Percentiles rank a stretch among this genome's conserved stretches.
phyloP scores from a whole-genome alignment of 371 early-diverging fungal genomes.

The Mortierella sp. region DNA sequence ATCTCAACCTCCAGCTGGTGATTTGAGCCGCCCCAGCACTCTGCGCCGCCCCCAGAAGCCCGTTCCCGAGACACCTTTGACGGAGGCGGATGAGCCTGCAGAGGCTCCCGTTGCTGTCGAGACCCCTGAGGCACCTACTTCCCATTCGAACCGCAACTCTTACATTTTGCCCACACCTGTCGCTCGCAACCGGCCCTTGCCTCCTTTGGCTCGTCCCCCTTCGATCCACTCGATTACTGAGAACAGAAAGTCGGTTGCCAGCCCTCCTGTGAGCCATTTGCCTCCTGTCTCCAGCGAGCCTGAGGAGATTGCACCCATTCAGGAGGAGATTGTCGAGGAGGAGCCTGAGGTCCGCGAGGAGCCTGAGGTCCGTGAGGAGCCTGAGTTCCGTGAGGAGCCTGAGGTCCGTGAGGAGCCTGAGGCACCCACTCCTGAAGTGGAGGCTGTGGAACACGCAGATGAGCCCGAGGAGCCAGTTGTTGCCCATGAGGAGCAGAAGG shows the following conservation, averaged over 20 bases:
- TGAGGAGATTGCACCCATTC: constrained; percentile 22
- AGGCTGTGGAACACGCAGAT: not conserved
- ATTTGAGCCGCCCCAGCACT: constrained; percentile 33
- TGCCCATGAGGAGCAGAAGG: constrained; percentile 15
- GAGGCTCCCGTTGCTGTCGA: not conserved
- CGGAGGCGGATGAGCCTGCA: constrained; percentile 19
- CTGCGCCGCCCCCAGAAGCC: constrained; percentile 43
- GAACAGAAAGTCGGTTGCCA: constrained; percentile 36
- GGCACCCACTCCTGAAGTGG: not conserved
- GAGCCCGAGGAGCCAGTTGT: not conserved
- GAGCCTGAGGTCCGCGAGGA: constrained; percentile 16
- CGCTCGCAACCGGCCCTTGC: constrained; percentile 35
- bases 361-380: not conserved
- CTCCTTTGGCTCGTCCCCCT: constrained; percentile 58
- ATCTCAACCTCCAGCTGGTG: constrained; percentile 13
- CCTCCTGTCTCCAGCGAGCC: constrained; percentile 47
- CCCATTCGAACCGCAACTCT: constrained; percentile 29
- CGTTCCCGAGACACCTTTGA: constrained; percentile 42
- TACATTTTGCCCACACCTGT: constrained; percentile 46
- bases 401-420: constrained; percentile 14
- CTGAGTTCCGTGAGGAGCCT: too few relatives aligned
- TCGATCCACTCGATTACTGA: constrained; percentile 46
- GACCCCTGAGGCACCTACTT: constrained; percentile 10
- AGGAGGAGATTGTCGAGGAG: constrained; percentile 20
- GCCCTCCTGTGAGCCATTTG: constrained; percentile 23